Conservation (phyloP, 441 rosid species). For the Mallotus japonicus region DNA sequence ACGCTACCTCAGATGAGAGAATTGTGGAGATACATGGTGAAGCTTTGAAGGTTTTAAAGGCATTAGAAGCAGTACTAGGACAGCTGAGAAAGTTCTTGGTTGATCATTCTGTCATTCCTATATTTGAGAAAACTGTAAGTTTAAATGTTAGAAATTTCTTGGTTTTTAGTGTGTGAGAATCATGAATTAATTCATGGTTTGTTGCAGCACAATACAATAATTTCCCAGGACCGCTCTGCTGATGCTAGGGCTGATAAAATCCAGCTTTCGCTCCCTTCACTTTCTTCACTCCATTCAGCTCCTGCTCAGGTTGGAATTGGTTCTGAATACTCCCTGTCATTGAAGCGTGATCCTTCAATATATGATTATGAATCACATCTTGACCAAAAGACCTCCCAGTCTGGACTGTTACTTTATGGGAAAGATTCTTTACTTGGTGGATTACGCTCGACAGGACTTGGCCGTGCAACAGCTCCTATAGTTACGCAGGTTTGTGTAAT, state of each 20-base stretch:
- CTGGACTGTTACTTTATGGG: constrained; percentile 44
- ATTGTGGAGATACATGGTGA: constrained; percentile 54
- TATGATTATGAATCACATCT: constrained; percentile 40
- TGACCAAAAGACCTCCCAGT: constrained; percentile 36
- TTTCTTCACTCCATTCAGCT: constrained; percentile 20
- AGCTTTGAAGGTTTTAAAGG: constrained; percentile 43
- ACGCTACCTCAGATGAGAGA: constrained; percentile 50
- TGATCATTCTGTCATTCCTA: constrained; percentile 52
- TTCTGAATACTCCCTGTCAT: constrained; percentile 41
- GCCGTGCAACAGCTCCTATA: constrained; percentile 40
- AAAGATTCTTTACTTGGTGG: constrained; percentile 42
- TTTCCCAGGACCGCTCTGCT: constrained; percentile 40
- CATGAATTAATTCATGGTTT: constrained; percentile 10
- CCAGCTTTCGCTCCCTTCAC: constrained; percentile 20
- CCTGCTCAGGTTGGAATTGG: constrained; percentile 32
- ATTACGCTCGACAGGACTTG: constrained; percentile 38
- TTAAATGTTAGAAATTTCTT: constrained; percentile 10
- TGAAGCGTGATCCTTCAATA: constrained; percentile 47
- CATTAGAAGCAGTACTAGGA: constrained; percentile 51
- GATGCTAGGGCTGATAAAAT: constrained; percentile 38
- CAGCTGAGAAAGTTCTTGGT: constrained; percentile 59
- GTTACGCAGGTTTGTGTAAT: constrained; percentile 50
- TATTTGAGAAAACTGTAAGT: constrained; percentile 55
- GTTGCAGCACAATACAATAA: constrained; percentile 38
- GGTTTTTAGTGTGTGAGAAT: neutral